phyloP scores from a whole-genome alignment of 2,329 filamentous ascomycete genomes.

The Cryphonectria carpinicola region DNA sequence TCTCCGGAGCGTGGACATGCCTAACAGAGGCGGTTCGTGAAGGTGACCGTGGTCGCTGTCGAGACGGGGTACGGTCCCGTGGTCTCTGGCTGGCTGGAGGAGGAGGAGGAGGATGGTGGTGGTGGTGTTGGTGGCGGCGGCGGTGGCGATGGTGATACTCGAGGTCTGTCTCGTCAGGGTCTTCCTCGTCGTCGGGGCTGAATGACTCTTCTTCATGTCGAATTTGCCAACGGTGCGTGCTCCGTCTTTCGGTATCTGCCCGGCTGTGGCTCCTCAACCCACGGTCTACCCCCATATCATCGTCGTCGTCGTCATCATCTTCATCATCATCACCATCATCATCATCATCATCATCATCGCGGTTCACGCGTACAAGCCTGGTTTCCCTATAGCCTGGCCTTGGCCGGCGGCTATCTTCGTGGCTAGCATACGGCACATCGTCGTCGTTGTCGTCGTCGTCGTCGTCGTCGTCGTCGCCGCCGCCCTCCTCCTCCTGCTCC shows the following conservation, averaged over 20 bases:
- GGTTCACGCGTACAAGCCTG: conserved; percentile 23
- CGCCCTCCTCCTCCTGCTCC: background rate
- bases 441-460: conserved; percentile 43
- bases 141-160: background rate
- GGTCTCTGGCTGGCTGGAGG: conserved; percentile 22
- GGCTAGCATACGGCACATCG: conserved; percentile 42
- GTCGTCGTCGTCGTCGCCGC: conserved; percentile 31
- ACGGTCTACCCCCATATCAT: background rate
- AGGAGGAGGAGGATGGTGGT: conserved; percentile 28
- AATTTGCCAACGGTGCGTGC: conserved; percentile 16
- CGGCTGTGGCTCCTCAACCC: conserved; percentile 18
- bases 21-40: conserved; percentile 33
- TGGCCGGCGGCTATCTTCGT: conserved; percentile 38
- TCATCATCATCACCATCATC: background rate
- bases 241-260: conserved; percentile 20
- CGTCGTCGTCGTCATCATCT: background rate
- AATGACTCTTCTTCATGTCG: conserved; percentile 7
- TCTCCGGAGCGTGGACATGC: conserved; percentile 23
- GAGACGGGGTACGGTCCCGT: conserved; percentile 12
- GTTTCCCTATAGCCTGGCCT: conserved; percentile 30
- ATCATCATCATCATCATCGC: background rate
- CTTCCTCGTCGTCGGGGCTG: conserved; percentile 28
- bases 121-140: conserved; percentile 32
- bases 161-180: conserved; percentile 27
- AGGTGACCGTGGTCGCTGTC: conserved; percentile 30